phyloP scores from a whole-genome alignment of 2,329 filamentous ascomycete species.

The Epichloe brachyelytri region DNA sequence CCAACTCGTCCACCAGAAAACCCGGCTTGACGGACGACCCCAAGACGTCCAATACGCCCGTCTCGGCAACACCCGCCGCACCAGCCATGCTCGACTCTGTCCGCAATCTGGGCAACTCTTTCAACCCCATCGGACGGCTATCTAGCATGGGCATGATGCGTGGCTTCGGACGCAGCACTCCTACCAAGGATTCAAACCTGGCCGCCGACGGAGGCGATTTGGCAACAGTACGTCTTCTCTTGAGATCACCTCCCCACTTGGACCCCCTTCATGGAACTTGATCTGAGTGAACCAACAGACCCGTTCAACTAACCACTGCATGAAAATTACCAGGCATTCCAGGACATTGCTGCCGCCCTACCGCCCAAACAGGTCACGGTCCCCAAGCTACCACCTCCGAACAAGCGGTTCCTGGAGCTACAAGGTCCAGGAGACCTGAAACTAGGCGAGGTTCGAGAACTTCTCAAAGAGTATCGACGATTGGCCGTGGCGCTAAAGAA shows the following conservation, averaged over 20 bases:
- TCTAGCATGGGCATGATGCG: conserved; percentile 62
- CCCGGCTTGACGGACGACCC: conserved; percentile 36
- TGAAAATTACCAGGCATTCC: conserved; percentile 36
- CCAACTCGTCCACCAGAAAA: conserved; percentile 49
- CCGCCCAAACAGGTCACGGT: conserved; percentile 35
- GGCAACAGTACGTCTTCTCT: conserved; percentile 34
- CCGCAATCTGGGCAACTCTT: conserved; percentile 63
- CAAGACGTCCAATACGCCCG: conserved; percentile 11
- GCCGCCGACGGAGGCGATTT: conserved; percentile 41
- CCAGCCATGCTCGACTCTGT: conserved; percentile 67
- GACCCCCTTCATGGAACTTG: background rate
- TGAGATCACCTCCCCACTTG: background rate
- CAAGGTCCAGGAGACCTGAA: conserved; percentile 57
- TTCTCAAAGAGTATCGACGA: conserved; percentile 63
- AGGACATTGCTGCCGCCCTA: conserved; percentile 41
- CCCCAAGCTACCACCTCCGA: conserved; percentile 50
- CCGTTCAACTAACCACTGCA: background rate
- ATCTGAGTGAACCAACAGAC: background rate
- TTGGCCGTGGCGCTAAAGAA: conserved; percentile 53
- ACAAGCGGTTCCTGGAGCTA: conserved; percentile 60
- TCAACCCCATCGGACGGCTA: conserved; percentile 74
- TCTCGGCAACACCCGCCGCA: conserved; percentile 30
- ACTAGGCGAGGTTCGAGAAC: conserved; percentile 58
- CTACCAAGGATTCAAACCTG: conserved; percentile 25
- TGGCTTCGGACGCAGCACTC: conserved; percentile 52